Base-by-base conservation (phyloP, 805 yeast genomes). In the Komagataella populi region DNA sequence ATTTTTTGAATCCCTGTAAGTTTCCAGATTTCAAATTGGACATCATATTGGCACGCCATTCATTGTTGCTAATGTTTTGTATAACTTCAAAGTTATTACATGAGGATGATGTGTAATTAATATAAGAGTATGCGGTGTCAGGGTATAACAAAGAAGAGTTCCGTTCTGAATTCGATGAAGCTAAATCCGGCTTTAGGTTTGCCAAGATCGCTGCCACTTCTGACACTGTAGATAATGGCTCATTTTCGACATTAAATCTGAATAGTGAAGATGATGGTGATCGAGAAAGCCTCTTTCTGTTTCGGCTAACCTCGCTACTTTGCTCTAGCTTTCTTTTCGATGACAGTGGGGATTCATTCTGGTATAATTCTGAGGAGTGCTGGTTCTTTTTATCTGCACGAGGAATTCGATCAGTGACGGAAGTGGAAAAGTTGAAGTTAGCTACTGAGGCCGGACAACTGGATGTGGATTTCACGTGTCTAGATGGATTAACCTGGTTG, bases 1-100 rank as follows among this genome's bases (percentile, higher is more conserved):
- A 69, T 51, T 66, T 67, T 53, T 63, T 64, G 57, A 69, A 68
- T 36, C 63, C 63, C 54, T 66, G 66, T 22, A 68, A 68, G 56
- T 71, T 69, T 52, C 69, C 70, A 54, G 65, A 69, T 50, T 70
- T 69, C 44, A 73, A 60, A 63, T 71, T 68, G n/a, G 63, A 56
- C 45, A 67, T 69, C 51, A 71, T 61, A 55, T 67, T 66, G 48
- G 66, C 64, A 56, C 76, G 66, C 78, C 78, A 73, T 55, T 69
- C 72, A 24, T 65, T 66, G 54, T 72, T 72, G 53, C 68, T 69
- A 48, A 65, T 57, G 45, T 67, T 66, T 44, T 71, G 63, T 47
- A 66, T 66, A 50, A 64, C 69, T 22, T 55, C 52, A 46, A 55
- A 51, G 17, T 55, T 54, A 6, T 55, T 54, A 5, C 63, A 55